A percentile compares a stretch with the other conserved stretches of the same genome.
These are phyloP conservation scores for Conticribra weissflogii DNA, from an alignment of 108 stramenopile species.

Conservation along the genomic window DNA sequence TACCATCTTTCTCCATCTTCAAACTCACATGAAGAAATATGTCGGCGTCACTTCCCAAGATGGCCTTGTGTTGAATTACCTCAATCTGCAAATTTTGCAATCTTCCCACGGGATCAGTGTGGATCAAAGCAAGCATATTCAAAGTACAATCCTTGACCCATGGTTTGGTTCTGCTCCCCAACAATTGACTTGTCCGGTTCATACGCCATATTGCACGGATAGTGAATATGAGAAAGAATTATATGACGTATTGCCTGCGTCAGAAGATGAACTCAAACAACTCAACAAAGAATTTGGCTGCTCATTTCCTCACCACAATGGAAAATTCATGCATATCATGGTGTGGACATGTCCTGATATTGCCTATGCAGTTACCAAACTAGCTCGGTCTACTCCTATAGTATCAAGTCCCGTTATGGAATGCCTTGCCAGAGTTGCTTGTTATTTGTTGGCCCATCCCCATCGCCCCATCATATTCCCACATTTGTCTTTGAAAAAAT, in stretches of 20 bases:
- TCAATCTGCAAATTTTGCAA: conserved; percentile 10
- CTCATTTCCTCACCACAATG: not conserved
- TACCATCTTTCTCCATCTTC: conserved; percentile 1
- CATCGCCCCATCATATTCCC: conserved; percentile 24
- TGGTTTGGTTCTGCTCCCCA: not conserved
- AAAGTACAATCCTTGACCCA: not conserved
- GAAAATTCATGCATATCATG: conserved; percentile 16
- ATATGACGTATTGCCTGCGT: conserved; percentile 1
- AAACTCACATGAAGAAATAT: conserved; percentile 1
- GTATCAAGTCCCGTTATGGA: conserved; percentile 2
- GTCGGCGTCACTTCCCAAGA: conserved; percentile 8
- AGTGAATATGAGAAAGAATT: conserved; percentile 19
- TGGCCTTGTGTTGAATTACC: conserved; percentile 1
- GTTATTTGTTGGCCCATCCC: conserved; percentile 12
- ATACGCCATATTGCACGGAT: conserved; percentile 24
- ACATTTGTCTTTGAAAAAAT: not conserved
- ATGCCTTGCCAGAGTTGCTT: not conserved
- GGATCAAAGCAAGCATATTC: conserved; percentile 8
- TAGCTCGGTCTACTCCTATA: conserved; percentile 7
- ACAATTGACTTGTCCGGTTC: not conserved
- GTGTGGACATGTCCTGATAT: conserved; percentile 21
- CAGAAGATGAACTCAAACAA: not conserved
- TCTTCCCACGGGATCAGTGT: not conserved
- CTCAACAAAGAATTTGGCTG: conserved; percentile 3
- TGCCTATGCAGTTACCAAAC: conserved; percentile 4